Conservation (phyloP, 257 asterid genomes). For the Ballota nigra region DNA sequence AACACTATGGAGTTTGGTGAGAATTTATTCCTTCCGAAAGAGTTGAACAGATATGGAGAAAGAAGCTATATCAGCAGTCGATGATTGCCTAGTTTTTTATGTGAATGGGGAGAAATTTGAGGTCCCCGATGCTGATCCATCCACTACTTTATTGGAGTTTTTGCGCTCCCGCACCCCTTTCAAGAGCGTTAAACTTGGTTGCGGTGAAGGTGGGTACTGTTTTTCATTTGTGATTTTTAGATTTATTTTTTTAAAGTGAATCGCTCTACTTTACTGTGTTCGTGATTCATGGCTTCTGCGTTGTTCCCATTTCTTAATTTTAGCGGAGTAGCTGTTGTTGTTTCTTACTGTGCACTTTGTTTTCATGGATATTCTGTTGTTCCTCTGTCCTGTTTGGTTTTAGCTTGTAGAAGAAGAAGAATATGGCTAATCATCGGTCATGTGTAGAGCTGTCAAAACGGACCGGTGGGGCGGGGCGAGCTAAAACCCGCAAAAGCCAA, state of each 20-base stretch:
- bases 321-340: no score
- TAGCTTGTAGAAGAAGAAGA: background rate
- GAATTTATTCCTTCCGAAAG: background rate
- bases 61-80: no score
- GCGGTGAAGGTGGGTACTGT: conserved; percentile 95
- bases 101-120: conserved; percentile 69
- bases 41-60: background rate
- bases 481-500: no score
- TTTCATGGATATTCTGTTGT: background rate
- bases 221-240: no score
- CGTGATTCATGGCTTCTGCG: background rate
- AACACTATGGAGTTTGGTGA: no score
- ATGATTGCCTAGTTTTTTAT: conserved; percentile 33
- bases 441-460: no score
- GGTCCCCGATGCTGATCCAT: conserved; percentile 47
- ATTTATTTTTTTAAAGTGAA: no score
- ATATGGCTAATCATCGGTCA: no score
- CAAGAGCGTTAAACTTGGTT: conserved; percentile 81
- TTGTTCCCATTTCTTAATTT: no score
- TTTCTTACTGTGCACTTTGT: background rate
- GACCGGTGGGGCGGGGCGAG: no score
- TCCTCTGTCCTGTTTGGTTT: no score
- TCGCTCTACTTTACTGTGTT: no score
- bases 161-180: conserved; percentile 59
- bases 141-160: conserved; percentile 69